phyloP scores from a whole-genome alignment of 179 eudicot species.

The Corrigiola litoralis region DNA sequence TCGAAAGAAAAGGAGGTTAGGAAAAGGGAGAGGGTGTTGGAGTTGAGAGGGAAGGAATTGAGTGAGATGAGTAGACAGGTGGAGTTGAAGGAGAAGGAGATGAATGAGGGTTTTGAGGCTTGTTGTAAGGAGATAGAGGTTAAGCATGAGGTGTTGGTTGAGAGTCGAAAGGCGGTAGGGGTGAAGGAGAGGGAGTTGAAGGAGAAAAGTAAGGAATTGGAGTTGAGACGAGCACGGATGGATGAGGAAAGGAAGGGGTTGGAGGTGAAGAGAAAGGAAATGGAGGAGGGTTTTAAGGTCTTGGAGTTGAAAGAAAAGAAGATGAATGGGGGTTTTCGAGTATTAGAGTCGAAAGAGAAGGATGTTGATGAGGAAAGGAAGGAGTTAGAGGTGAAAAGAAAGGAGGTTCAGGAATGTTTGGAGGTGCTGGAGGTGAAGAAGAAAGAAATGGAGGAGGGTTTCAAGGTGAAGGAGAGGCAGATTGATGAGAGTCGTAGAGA shows the following conservation, averaged over 20 bases:
- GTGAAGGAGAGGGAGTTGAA: neutral
- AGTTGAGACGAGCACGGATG: conserved; percentile 1
- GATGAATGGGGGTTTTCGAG: neutral
- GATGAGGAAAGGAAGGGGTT: neutral
- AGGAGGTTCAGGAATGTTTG: conserved; percentile 6
- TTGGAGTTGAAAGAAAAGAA: conserved; percentile 9
- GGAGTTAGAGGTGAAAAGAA: neutral
- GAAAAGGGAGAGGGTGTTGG: neutral
- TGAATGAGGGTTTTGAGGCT: neutral
- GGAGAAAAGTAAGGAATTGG: conserved; percentile 14
- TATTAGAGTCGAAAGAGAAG: neutral
- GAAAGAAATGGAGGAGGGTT: neutral
- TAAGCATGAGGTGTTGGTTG: conserved; percentile 1
- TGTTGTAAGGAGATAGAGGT: neutral
- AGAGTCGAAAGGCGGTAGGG: neutral
- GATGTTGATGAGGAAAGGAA: neutral
- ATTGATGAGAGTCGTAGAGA: too few species aligned
- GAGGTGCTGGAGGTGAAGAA: neutral
- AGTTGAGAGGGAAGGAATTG: conserved; percentile 4
- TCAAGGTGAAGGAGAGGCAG: too few species aligned
- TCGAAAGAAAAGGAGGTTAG: neutral
- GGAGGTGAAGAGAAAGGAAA: neutral
- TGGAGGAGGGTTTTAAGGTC: neutral
- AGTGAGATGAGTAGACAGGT: neutral
- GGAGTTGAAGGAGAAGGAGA: conserved; percentile 4